Conservation (phyloP, 1,284 basidiomycete genomes). For the Ceratorhiza oryzae-sativae region DNA sequence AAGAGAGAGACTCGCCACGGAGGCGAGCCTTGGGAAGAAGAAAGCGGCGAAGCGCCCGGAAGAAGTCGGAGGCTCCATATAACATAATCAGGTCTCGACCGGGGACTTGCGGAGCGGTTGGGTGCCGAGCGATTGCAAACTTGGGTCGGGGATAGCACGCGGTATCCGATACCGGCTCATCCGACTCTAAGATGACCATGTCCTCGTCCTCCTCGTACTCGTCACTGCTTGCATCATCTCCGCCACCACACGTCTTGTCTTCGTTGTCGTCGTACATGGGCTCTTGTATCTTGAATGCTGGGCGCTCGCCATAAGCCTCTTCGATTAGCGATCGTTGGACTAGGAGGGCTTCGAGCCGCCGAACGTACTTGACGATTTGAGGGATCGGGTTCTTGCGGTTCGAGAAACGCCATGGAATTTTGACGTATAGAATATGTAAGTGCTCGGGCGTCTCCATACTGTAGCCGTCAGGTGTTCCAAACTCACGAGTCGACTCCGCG, state of each 20-base stretch:
- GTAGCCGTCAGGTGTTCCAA: conserved; percentile 18
- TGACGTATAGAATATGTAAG: conserved; percentile 20
- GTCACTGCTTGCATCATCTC: too few relatives aligned
- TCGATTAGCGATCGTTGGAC: background rate
- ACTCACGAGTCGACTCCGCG: background rate
- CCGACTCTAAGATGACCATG: too few relatives aligned
- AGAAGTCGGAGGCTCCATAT: conserved; percentile 9
- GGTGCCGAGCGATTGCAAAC: conserved; percentile 1
- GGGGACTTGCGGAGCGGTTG: background rate
- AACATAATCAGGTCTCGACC: background rate
- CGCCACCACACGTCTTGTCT: too few relatives aligned
- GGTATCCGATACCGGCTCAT: too few relatives aligned
- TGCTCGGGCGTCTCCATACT: conserved; percentile 28
- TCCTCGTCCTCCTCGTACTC: too few relatives aligned
- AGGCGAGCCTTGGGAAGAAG: background rate
- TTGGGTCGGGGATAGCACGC: conserved; percentile 4
- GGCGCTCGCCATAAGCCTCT: conserved; percentile 19
- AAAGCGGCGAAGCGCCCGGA: conserved; percentile 16
- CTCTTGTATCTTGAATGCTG: too few relatives aligned
- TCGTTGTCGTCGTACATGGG: too few relatives aligned
- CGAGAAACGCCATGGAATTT: background rate
- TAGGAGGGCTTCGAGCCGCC: conserved; percentile 14
- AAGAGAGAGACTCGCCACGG: background rate
- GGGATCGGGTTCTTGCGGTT: conserved; percentile 1
- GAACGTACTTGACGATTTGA: conserved; percentile 7